Evolutionary conservation across 2,329 filamentous ascomycete genomes (phyloP), one percentile per base, ranked within the genome.

Genomic region (Domatiomyces catenatus): DNA sequence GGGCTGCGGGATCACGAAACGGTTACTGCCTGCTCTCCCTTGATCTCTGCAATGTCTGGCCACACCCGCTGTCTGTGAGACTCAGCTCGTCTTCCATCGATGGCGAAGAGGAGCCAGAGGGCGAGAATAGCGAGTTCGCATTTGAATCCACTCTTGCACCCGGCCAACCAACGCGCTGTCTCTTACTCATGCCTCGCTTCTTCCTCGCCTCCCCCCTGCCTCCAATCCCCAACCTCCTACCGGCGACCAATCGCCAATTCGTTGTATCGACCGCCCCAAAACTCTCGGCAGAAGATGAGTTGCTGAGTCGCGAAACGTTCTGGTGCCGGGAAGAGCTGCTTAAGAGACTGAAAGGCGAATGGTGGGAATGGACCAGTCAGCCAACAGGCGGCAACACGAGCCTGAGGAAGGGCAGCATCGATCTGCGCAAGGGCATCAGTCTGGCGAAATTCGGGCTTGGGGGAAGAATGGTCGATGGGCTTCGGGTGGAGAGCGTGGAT

Each of bases 1-100:
- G 19, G 18, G 43, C 18, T 19, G 12, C 22, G 20, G 2, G n/a
- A 19, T 19, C 17, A 26, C 39, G 24, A 12, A 22, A 74, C 65
- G 60, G 70, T 60, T 81, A 86, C 61, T 93, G 87, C 61, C 72
- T 94, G 39, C 69, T 94, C 2, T 71, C 92, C 1, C 71, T 95
- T 48, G 90, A 95, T 65, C 71, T 95, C 24, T 81, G 87, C 50
- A 96, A 96, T 62, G 81, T 84, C 0, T 95, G 89, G 89, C 88
- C 87, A 1, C 86, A 79, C 60, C 81, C 83, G 47, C 77, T 95
- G 61, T 72, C 76, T 5, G 75, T 92, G 2, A 75, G 74, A 24
- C 66, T 94, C 2, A 55, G 47, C 12, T 44, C 50, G 5, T 39
- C 22, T 46, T 36, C 18, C 12, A 22, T 17, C 46, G 5, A 44